Percentiles rank a stretch among this genome's conserved stretches.
phyloP scores from a whole-genome alignment of 2,329 filamentous ascomycete genomes.

The Sporothrix phasma region DNA sequence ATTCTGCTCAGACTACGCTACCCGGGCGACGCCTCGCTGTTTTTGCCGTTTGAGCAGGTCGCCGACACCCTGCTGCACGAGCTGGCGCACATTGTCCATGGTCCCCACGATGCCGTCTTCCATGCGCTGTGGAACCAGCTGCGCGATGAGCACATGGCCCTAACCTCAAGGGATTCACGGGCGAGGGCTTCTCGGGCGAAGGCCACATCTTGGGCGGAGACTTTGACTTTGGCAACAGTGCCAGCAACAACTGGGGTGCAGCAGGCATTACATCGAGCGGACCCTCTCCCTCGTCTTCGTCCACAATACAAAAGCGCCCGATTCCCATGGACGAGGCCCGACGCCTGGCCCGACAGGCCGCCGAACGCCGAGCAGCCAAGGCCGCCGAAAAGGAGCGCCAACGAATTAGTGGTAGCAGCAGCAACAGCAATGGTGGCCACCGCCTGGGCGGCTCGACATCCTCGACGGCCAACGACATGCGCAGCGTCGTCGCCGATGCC shows the following conservation, averaged over 20 bases:
- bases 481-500: conserved; percentile 61
- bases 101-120: conserved; percentile 74
- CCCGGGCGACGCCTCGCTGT: conserved; percentile 61
- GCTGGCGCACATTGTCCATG: conserved; percentile 76
- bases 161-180: conserved; percentile 79
- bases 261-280: conserved; percentile 11
- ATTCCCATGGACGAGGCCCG: conserved; percentile 65
- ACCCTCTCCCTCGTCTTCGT: not conserved
- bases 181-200: conserved; percentile 73
- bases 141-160: conserved; percentile 69
- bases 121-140: conserved; percentile 83
- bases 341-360: conserved; percentile 61
- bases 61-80: conserved; percentile 92
- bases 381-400: conserved; percentile 37
- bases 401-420: conserved; percentile 11
- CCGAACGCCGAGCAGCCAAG: conserved; percentile 53
- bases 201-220: conserved; percentile 63
- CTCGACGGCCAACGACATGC: conserved; percentile 50
- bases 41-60: conserved; percentile 69
- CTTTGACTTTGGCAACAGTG: not conserved
- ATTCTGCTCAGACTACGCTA: conserved; percentile 79
- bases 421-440: conserved; percentile 55
- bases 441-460: conserved; percentile 52
- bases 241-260: not conserved
- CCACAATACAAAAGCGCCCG: conserved; percentile 20